Percentiles rank a stretch among this genome's conserved stretches.
Conservation (phyloP, 2,329 filamentous ascomycete genomes). For the Claviceps capensis region DNA sequence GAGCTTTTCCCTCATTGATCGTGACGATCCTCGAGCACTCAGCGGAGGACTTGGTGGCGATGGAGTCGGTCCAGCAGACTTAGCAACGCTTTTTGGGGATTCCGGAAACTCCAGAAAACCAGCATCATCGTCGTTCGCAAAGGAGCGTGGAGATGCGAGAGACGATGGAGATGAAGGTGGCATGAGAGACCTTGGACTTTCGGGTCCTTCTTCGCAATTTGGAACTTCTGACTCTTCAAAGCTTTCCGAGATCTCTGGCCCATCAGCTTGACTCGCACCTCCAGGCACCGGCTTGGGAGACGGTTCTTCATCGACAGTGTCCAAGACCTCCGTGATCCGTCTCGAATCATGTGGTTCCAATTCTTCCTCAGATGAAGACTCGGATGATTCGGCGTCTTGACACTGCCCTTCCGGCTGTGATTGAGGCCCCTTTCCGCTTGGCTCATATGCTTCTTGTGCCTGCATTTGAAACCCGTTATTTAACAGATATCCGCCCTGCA, state of each 20-base stretch:
- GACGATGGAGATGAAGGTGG: neutral
- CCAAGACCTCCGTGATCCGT: constrained; percentile 4
- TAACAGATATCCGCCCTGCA: constrained; percentile 5
- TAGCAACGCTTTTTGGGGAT: neutral
- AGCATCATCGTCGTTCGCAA: neutral
- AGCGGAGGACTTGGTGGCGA: constrained; percentile 3
- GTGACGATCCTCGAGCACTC: neutral
- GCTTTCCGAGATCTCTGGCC: neutral
- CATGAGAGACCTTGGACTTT: neutral
- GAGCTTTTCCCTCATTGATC: neutral
- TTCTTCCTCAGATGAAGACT: neutral
- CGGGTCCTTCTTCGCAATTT: neutral
- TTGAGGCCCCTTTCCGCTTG: neutral
- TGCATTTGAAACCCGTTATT: constrained; percentile 3
- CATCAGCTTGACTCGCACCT: neutral
- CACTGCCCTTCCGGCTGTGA: neutral
- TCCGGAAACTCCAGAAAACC: constrained; percentile 1
- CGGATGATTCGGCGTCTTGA: neutral
- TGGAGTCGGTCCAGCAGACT: neutral
- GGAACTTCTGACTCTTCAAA: neutral
- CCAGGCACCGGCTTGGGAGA: neutral
- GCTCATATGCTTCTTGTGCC: neutral
- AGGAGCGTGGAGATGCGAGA: neutral
- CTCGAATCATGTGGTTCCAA: neutral
- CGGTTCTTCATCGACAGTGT: neutral